Evolutionary conservation across 257 asterid species (phyloP).

Genomic region (Solanum piurae): DNA sequence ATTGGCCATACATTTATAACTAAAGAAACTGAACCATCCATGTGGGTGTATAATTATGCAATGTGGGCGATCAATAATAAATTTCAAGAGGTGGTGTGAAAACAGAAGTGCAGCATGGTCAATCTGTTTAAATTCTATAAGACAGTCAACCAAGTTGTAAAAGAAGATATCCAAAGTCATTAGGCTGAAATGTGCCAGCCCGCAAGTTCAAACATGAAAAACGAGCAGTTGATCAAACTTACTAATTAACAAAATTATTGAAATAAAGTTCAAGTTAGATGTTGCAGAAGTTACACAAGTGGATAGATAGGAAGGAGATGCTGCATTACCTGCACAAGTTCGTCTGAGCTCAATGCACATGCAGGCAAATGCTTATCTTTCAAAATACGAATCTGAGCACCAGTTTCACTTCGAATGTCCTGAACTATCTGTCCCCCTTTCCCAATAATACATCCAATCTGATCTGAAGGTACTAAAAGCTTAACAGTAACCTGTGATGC

Average conservation of each 20-base stretch:
- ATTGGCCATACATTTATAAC: background rate
- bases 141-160: background rate
- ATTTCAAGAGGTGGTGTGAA: background rate
- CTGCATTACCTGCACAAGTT: constrained; percentile 17
- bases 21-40: background rate
- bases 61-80: background rate
- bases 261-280: background rate
- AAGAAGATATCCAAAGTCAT: background rate
- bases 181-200: background rate
- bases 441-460: constrained; percentile 16
- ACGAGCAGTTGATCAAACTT: background rate
- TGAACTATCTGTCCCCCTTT: constrained; percentile 24
- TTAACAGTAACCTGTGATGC: constrained; percentile 8
- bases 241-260: background rate
- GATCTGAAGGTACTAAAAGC: constrained; percentile 17
- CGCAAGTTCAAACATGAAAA: background rate
- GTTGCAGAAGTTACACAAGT: background rate
- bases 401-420: constrained; percentile 16
- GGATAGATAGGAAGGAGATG: background rate
- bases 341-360: constrained; percentile 16
- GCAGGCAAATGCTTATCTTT: constrained; percentile 17
- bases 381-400: constrained; percentile 16
- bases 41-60: background rate
- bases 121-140: background rate
- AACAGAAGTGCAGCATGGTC: background rate